Evolutionary conservation across 129 eudicot species (phyloP).

Genomic region (Flaveria robusta): DNA sequence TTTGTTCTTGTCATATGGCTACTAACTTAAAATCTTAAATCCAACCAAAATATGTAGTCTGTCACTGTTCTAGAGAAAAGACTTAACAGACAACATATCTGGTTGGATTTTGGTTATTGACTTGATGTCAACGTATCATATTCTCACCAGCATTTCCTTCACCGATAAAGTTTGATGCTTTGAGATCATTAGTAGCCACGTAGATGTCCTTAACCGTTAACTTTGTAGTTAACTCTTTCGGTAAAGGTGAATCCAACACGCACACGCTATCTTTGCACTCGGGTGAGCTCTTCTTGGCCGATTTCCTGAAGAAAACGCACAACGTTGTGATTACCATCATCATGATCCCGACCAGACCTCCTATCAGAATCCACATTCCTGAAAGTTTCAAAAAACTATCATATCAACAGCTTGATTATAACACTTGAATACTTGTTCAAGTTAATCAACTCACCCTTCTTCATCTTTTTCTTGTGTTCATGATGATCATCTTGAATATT

Average conservation of each 20-base stretch:
- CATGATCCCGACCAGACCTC: slow-evolving; percentile 42
- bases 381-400: slow-evolving; percentile 27
- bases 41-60: not conserved
- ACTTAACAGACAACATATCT: not conserved
- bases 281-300: slow-evolving; percentile 11
- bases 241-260: slow-evolving; percentile 25
- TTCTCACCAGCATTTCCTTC: slow-evolving; percentile 77
- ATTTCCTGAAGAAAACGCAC: slow-evolving; percentile 41
- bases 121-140: not conserved
- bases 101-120: not conserved
- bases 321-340: slow-evolving; percentile 27
- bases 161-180: slow-evolving; percentile 68
- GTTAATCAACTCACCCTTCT: slow-evolving; percentile 29
- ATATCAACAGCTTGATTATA: slow-evolving; percentile 1
- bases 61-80: not conserved
- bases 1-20: not conserved
- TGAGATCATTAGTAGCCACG: slow-evolving; percentile 63
- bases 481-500: slow-evolving; percentile 37
- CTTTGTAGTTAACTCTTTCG: slow-evolving; percentile 36
- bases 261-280: slow-evolving; percentile 26
- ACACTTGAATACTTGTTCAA: not conserved
- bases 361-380: slow-evolving; percentile 55
- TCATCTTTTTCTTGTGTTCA: slow-evolving; percentile 23
- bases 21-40: not conserved
- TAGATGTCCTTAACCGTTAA: slow-evolving; percentile 58